These are phyloP conservation scores for Suhomyces atakaporum DNA, from an alignment of 1,139 yeast species.

Conservation along the genomic window DNA sequence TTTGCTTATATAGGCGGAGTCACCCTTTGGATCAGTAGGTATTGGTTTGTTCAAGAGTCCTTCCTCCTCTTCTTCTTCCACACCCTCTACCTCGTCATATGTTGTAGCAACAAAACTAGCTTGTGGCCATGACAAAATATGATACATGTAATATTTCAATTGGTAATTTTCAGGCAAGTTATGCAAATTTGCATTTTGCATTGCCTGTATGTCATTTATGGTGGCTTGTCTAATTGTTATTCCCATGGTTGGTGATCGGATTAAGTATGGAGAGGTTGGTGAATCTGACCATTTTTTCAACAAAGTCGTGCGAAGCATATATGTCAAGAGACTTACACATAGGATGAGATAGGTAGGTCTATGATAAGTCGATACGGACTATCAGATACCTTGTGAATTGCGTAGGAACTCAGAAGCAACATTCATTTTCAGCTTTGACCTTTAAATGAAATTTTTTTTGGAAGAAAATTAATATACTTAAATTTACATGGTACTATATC, in stretches of 20 bases:
- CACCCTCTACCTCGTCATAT: constrained; percentile 37
- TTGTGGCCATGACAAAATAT: constrained; percentile 95
- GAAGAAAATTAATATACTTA: too few relatives aligned
- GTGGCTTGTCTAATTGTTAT: constrained; percentile 90
- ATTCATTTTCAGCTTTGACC: too few relatives aligned
- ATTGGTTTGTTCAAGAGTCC: constrained; percentile 26
- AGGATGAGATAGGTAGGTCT: too few relatives aligned
- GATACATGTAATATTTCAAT: constrained; percentile 90
- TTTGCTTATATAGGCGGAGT: constrained; percentile 56
- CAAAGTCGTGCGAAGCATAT: constrained; percentile 4
- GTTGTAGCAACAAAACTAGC: constrained; percentile 95
- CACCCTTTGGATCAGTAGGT: constrained; percentile 49
- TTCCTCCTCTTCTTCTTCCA: constrained; percentile 37
- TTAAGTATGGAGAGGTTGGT: too few relatives aligned
- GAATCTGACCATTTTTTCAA: constrained; percentile 8
- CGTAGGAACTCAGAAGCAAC: too few relatives aligned
- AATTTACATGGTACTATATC: too few relatives aligned
- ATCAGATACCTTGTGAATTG: too few relatives aligned
- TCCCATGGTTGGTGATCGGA: constrained; percentile 52
- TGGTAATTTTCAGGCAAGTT: constrained; percentile 95
- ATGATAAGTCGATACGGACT: too few relatives aligned
- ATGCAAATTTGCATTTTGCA: constrained; percentile 93
- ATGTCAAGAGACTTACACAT: not conserved
- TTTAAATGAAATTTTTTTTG: too few relatives aligned
- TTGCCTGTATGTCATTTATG: constrained; percentile 82